A percentile compares a stretch with the other conserved stretches of the same genome.
Evolutionary conservation across 192 early-diverging fungal genomes (phyloP).

Genomic region (Dimargaris verticillata): DNA sequence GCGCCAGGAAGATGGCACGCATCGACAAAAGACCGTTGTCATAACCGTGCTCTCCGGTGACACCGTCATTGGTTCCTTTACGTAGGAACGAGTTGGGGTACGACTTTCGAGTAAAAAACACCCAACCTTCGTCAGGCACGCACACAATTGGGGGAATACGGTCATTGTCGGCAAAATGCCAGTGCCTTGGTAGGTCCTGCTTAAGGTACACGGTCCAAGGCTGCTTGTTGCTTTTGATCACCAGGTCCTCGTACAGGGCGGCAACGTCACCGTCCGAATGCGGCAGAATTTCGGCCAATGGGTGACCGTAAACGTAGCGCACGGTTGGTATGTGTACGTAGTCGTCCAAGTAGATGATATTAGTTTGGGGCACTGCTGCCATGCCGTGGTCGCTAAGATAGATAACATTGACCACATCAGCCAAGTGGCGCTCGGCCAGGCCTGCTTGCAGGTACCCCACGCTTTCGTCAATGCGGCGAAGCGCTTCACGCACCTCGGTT

Average conservation of each 20-base stretch:
- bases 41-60: slow-evolving; percentile 69
- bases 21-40: slow-evolving; percentile 57
- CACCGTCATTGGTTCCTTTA: slow-evolving; percentile 12
- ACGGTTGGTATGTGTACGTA: slow-evolving; percentile 39
- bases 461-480: slow-evolving; percentile 35
- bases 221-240: slow-evolving; percentile 25
- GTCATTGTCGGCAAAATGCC: slow-evolving; percentile 46
- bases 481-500: slow-evolving; percentile 36
- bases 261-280: slow-evolving; percentile 21
- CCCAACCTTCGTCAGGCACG: slow-evolving; percentile 47
- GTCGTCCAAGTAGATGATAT: slow-evolving; percentile 61
- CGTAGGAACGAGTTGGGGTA: neutral
- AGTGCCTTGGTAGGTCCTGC: slow-evolving; percentile 51
- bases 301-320: slow-evolving; percentile 36
- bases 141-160: slow-evolving; percentile 61
- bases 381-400: slow-evolving; percentile 84
- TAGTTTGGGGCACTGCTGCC: slow-evolving; percentile 29
- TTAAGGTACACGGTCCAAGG: slow-evolving; percentile 48
- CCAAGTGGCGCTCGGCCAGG: slow-evolving; percentile 36
- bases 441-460: slow-evolving; percentile 38
- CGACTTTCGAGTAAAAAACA: slow-evolving; percentile 24
- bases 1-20: slow-evolving; percentile 71
- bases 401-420: slow-evolving; percentile 43
- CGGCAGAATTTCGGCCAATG: slow-evolving; percentile 46
- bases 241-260: slow-evolving; percentile 34